Evolutionary conservation across 2,329 filamentous ascomycete species (phyloP).

Genomic region (Nigrospora oryzae): DNA sequence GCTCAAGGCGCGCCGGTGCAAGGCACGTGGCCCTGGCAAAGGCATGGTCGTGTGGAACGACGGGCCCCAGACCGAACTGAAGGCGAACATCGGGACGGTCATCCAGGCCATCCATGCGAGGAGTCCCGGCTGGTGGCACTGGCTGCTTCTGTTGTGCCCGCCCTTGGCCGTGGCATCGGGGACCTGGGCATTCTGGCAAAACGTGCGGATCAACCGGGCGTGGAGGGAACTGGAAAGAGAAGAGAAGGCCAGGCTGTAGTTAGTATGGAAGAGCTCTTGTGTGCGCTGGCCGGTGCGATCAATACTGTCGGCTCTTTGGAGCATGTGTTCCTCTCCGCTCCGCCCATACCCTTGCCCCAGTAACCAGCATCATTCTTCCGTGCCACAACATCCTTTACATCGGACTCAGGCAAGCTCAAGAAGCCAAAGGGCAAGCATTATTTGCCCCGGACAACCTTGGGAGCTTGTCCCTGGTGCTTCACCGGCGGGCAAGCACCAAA

Average conservation of each 20-base stretch:
- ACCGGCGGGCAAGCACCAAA: too few species aligned
- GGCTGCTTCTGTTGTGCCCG: conserved; percentile 59
- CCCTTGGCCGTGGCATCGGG: conserved; percentile 64
- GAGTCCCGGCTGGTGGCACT: conserved; percentile 82
- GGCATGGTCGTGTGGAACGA: conserved; percentile 93
- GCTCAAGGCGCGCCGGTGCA: conserved; percentile 70
- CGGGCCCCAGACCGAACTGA: conserved; percentile 60
- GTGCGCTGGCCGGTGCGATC: too few species aligned
- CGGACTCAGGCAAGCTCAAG: too few species aligned
- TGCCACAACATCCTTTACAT: too few species aligned
- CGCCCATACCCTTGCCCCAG: too few species aligned
- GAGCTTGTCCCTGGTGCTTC: too few species aligned
- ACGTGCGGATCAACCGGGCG: conserved; percentile 57
- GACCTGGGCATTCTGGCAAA: conserved; percentile 64
- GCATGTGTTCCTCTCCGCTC: too few species aligned
- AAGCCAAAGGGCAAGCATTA: too few species aligned
- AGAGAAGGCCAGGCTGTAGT: conserved; percentile 32
- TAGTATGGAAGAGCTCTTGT: too few species aligned
- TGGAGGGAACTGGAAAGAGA: conserved; percentile 57
- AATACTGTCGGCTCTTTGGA: too few species aligned
- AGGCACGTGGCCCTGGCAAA: conserved; percentile 52
- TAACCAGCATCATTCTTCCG: too few species aligned
- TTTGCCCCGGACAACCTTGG: too few species aligned
- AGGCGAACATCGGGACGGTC: conserved; percentile 55
- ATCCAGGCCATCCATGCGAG: conserved; percentile 52